These are phyloP conservation scores for Gaultheria prostrata DNA, from an alignment of 148 eudicot genomes.

Conservation along the genomic window DNA sequence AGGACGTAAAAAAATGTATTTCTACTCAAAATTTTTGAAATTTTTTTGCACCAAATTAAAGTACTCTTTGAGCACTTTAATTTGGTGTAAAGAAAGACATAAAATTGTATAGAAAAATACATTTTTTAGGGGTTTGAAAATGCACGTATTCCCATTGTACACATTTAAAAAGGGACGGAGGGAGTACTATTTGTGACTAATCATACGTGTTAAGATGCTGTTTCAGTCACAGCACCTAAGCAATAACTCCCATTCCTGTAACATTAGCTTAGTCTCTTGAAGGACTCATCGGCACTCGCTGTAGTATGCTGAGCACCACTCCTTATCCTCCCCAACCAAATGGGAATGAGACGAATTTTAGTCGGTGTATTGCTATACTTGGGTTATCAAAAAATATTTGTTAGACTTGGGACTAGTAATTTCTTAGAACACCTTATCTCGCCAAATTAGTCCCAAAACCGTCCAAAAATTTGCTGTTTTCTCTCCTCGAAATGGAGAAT, in stretches of 20 bases:
- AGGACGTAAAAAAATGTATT: too few species aligned
- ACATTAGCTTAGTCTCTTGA: neutral
- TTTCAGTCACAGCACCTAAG: neutral
- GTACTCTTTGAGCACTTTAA: too few species aligned
- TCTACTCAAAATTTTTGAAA: too few species aligned
- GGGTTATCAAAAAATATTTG: neutral
- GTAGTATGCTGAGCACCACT: neutral
- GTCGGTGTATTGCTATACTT: neutral
- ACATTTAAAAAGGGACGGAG: too few species aligned
- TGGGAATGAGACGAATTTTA: neutral
- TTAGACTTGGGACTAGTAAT: neutral
- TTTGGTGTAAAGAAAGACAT: too few species aligned
- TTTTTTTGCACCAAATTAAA: too few species aligned
- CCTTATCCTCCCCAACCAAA: neutral
- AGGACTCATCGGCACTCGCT: neutral
- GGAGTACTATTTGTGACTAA: neutral
- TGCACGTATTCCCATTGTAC: too few species aligned
- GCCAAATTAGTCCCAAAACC: neutral
- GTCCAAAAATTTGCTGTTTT: neutral
- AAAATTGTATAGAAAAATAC: too few species aligned
- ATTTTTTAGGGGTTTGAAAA: too few species aligned
- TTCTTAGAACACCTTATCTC: constrained; percentile 4
- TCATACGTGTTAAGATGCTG: neutral
- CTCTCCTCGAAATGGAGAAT: neutral
- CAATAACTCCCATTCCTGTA: neutral